phyloP scores from a whole-genome alignment of 176 grass and related monocot genomes.

The Cocos nucifera region DNA sequence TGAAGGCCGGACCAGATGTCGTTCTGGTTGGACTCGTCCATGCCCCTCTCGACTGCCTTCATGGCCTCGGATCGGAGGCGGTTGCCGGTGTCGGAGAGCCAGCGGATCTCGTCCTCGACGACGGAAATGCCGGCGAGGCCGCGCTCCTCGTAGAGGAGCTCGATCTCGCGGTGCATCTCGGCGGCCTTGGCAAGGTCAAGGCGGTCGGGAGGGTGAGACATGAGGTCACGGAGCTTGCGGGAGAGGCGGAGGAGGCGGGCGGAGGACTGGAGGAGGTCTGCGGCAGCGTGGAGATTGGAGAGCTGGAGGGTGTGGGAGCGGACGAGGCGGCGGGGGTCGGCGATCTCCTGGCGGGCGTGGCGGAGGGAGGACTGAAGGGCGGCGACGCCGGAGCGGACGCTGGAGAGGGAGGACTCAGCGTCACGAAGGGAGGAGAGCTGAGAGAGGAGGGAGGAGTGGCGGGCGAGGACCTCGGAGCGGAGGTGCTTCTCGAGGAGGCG shows the following conservation, averaged over 20 bases:
- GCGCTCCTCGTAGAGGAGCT: constrained; percentile 78
- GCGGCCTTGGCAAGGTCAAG: constrained; percentile 74
- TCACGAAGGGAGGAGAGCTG: constrained; percentile 88
- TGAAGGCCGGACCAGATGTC: constrained; percentile 91
- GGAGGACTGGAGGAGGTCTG: constrained; percentile 80
- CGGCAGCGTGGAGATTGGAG: constrained; percentile 68
- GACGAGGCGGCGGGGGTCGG: constrained; percentile 55
- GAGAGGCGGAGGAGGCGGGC: constrained; percentile 74
- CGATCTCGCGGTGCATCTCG: constrained; percentile 82
- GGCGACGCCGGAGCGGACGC: constrained; percentile 52
- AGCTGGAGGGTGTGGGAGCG: constrained; percentile 67
- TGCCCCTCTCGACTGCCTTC: constrained; percentile 54
- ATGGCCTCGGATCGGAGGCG: constrained; percentile 67
- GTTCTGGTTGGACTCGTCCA: constrained; percentile 86
- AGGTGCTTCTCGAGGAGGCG: constrained; percentile 68
- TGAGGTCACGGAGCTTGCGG: constrained; percentile 55
- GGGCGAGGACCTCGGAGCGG: constrained; percentile 79
- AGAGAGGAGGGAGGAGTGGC: constrained; percentile 74
- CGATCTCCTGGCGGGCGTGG: constrained; percentile 66
- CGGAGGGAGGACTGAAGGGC: constrained; percentile 69
- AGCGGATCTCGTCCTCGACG: constrained; percentile 84
- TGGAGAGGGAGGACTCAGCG: constrained; percentile 56
- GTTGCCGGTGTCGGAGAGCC: constrained; percentile 44
- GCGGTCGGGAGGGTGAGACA: constrained; percentile 10
- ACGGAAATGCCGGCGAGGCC: constrained; percentile 69